Conservation (phyloP, 108 stramenopile genomes). For the Nitzschia sp. region DNA sequence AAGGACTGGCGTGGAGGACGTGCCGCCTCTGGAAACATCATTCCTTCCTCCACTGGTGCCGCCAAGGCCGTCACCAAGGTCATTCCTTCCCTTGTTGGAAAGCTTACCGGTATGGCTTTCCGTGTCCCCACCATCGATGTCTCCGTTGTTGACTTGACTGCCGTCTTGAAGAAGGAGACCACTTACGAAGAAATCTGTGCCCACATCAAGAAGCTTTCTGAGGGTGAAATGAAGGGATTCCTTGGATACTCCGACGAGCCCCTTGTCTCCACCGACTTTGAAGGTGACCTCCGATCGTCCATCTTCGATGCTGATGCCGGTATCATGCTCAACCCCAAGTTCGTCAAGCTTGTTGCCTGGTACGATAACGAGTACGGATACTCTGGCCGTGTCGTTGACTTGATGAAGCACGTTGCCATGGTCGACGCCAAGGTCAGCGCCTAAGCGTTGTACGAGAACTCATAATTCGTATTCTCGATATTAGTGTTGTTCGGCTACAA, state of each 20-base stretch:
- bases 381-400: constrained; percentile 93
- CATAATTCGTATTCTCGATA: no score
- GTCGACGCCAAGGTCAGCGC: constrained; percentile 86
- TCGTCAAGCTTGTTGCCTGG: constrained; percentile 98
- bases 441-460: constrained; percentile 31
- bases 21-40: constrained; percentile 99
- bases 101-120: constrained; percentile 99
- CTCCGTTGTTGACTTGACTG: constrained; percentile 98
- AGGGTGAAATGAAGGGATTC: constrained; percentile 97
- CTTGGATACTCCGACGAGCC: constrained; percentile 99
- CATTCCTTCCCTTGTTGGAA: constrained; percentile 96
- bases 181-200: constrained; percentile 98
- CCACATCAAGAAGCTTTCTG: constrained; percentile 87
- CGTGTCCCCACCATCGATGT: constrained; percentile 99
- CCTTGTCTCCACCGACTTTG: constrained; percentile 97
- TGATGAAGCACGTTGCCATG: constrained; percentile 94
- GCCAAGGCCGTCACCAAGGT: constrained; percentile 99
- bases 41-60: constrained; percentile 99
- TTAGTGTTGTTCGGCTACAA: background rate
- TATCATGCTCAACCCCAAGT: constrained; percentile 94
- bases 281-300: constrained; percentile 92
- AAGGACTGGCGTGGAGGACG: constrained; percentile 99
- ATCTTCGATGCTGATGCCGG: constrained; percentile 99
- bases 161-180: constrained; percentile 83
- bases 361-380: constrained; percentile 98